Conservation (phyloP, 139 green algal genomes). For the Chloropicon primus region DNA sequence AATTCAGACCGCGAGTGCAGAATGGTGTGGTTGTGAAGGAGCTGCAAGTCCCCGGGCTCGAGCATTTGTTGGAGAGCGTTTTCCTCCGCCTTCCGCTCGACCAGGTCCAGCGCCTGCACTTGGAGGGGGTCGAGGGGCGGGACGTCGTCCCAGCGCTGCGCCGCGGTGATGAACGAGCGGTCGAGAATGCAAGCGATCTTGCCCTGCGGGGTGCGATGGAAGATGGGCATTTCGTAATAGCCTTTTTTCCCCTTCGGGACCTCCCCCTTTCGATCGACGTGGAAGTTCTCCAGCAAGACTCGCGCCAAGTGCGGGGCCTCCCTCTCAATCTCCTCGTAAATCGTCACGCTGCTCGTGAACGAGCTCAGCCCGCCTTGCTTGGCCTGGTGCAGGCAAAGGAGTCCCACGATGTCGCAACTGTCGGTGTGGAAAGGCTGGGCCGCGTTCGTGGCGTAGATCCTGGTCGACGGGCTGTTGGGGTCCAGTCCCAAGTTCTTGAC, state of each 20-base stretch:
- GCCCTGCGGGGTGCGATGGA: constrained; percentile 18
- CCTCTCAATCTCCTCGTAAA: constrained; percentile 33
- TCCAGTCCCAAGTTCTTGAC: constrained; percentile 50
- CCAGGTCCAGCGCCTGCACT: constrained; percentile 18
- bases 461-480: constrained; percentile 30
- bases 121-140: constrained; percentile 29
- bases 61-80: constrained; percentile 39
- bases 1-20: constrained; percentile 36
- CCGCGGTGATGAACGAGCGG: constrained; percentile 8
- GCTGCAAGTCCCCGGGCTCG: constrained; percentile 48
- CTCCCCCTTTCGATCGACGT: constrained; percentile 38
- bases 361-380: constrained; percentile 20
- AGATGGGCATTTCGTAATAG: constrained; percentile 36
- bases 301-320: constrained; percentile 20
- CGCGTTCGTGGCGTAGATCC: constrained; percentile 46
- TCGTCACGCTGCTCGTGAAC: constrained; percentile 9
- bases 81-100: constrained; percentile 24
- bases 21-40: constrained; percentile 45
- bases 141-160: constrained; percentile 29
- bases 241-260: constrained; percentile 32
- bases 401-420: constrained; percentile 33
- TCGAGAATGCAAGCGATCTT: neutral
- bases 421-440: constrained; percentile 49
- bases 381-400: constrained; percentile 36
- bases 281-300: constrained; percentile 25